Base-by-base conservation (phyloP, 352 stramenopile genomes). In the Phytopythium chamaehyphon region DNA sequence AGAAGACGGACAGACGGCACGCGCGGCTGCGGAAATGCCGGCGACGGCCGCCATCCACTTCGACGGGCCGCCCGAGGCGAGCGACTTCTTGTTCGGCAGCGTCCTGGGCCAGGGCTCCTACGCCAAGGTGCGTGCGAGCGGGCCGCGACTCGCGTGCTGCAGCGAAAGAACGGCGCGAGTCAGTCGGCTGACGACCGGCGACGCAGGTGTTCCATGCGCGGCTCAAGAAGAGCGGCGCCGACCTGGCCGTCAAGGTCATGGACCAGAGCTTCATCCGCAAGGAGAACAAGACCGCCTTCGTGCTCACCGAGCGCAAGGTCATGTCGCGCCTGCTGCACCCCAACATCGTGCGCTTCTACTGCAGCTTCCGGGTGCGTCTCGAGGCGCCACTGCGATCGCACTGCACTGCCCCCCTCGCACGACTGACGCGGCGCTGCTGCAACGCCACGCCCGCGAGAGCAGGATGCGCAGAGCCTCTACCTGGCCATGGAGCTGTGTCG, bases 221-320 rank as follows among this genome's bases (percentile, higher is more conserved):
- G 35, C 65, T 88, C 50, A 96, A 96, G 66, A 81, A 80, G 40
- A 88, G 66, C 49, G 67, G 62, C 44, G 61, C 80, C 58, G 83
- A 96, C 54, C 88, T 96, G 35, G 88, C 88, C 2, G 71, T 96
- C 44, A 96, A 96, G 57, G 86, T 96, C 47, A 96, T 96, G 86
- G 86, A 96, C 57, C 86, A 96, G 64, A 68, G 62, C 52, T 93
- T 92, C 55, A 95, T 96, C 45, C 83, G 83, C 67, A 92, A 91
- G 62, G 88, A 96, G 62, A 95, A 96, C 62, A 96, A 96, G 63
- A 86, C 86, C 39, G 82, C 74, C n/a, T 92, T 93, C 54, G 83
- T 95, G 47, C 78, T 96, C 51, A 95, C 85, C n/a, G 88, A 96
- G 66, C 79, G 83, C 57, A 90, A 90, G 50, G 83, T 96, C 56